Evolutionary conservation across 805 yeast genomes (phyloP).

Genomic region (Candida ipomoeae): DNA sequence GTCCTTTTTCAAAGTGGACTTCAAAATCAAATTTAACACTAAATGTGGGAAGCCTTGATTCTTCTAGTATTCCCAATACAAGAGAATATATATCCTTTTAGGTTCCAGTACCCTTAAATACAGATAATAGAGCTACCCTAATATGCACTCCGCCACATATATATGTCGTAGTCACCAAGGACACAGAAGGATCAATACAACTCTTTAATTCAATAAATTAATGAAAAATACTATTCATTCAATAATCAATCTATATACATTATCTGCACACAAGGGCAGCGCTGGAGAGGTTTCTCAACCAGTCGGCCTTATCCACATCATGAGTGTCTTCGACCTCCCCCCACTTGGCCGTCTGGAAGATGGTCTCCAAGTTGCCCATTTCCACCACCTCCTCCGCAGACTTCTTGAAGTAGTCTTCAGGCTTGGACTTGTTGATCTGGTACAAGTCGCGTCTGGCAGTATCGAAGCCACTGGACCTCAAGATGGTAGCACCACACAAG

Average conservation of each 20-base stretch:
- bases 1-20: no score
- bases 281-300: conserved; percentile 75
- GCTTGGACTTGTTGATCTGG: conserved; percentile 32
- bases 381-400: conserved; percentile 68
- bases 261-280: conserved; percentile 51
- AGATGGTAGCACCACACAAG: conserved; percentile 68
- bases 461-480: conserved; percentile 44
- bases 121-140: no score
- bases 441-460: conserved; percentile 20
- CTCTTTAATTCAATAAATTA: no score
- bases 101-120: no score
- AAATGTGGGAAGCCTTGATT: no score
- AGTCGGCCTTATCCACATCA: conserved; percentile 91
- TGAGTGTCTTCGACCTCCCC: conserved; percentile 99
- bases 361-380: conserved; percentile 75
- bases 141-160: no score
- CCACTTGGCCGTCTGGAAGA: conserved; percentile 86
- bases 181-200: no score
- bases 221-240: no score
- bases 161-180: no score
- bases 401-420: conserved; percentile 33
- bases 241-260: not conserved
- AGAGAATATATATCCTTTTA: no score
- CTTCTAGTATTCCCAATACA: no score
- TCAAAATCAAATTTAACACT: no score